These are phyloP conservation scores for Trichopus zeylanicus DNA, from an alignment of 116 monocot genomes.

Conservation along the genomic window DNA sequence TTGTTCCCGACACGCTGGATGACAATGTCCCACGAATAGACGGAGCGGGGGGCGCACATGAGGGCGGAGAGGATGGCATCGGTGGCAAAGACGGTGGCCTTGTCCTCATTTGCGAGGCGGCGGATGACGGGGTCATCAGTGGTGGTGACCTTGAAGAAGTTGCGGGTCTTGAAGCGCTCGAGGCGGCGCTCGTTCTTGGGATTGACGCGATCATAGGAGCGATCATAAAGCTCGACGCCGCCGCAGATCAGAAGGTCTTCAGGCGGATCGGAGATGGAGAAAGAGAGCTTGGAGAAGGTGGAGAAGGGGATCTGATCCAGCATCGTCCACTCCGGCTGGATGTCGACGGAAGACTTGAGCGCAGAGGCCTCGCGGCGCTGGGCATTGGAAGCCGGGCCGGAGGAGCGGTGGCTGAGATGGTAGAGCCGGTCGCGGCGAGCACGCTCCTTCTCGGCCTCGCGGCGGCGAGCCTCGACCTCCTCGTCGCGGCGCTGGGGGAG, in stretches of 20 bases:
- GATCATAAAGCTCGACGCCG: conserved; percentile 78
- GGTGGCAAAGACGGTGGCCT: conserved; percentile 90
- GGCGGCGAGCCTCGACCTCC: conserved; percentile 76
- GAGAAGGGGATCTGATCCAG: conserved; percentile 95
- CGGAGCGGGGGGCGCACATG: conserved; percentile 89
- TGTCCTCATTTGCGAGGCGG: conserved; percentile 83
- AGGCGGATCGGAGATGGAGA: conserved; percentile 70
- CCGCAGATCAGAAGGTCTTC: conserved; percentile 91
- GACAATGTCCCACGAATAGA: conserved; percentile 93
- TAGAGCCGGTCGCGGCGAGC: conserved; percentile 78
- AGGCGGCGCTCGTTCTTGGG: conserved; percentile 86
- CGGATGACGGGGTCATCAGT: conserved; percentile 95
- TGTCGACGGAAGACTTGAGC: conserved; percentile 83
- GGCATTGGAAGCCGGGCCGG: not conserved
- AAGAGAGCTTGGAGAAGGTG: conserved; percentile 84
- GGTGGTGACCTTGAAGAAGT: conserved; percentile 92
- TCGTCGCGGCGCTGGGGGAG: conserved; percentile 92
- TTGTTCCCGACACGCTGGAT: conserved; percentile 96
- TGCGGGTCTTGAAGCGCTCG: conserved; percentile 80
- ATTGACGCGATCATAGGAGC: conserved; percentile 64
- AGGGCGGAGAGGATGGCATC: conserved; percentile 83
- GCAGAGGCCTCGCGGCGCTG: conserved; percentile 41
- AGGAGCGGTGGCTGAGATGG: conserved; percentile 21
- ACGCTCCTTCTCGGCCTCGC: conserved; percentile 91
- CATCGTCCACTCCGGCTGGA: conserved; percentile 98